Percentiles rank a stretch among this genome's conserved stretches.
phyloP scores from a whole-genome alignment of 2,329 filamentous ascomycete genomes.

The Coccinonectria pachysandricola region DNA sequence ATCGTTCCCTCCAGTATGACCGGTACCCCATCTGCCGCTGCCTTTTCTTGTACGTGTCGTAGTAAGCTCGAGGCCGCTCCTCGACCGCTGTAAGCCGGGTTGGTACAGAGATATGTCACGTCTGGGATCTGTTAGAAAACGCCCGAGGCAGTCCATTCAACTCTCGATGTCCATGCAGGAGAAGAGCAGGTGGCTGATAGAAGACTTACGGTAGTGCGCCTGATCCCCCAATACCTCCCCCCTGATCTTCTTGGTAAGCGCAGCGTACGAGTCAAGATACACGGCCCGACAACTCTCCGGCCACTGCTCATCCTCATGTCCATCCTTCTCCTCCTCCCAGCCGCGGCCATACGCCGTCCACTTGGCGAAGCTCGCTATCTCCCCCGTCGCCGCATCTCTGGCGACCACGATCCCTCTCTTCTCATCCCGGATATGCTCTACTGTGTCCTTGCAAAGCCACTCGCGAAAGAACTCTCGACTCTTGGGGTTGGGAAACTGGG shows the following conservation, averaged over 20 bases:
- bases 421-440: conserved; percentile 17
- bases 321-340: conserved; percentile 7
- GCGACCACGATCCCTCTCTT: conserved; percentile 25
- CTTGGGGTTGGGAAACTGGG: conserved; percentile 27
- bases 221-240: conserved; percentile 18
- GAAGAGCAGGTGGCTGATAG: no score
- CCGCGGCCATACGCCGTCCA: conserved; percentile 23
- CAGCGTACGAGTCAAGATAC: conserved; percentile 25
- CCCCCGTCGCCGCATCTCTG: conserved; percentile 17
- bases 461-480: conserved; percentile 19
- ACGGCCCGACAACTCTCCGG: conserved; percentile 19
- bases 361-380: conserved; percentile 25
- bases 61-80: conserved; percentile 27
- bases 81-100: conserved; percentile 23
- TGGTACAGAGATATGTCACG: conserved; percentile 30
- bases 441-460: conserved; percentile 23
- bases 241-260: conserved; percentile 22
- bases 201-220: conserved; percentile 28
- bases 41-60: conserved; percentile 22
- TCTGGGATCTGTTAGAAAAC: conserved; percentile 17
- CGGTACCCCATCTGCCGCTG: conserved; percentile 20
- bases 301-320: conserved; percentile 17
- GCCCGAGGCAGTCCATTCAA: no score
- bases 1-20: conserved; percentile 30
- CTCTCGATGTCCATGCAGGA: no score